These are phyloP conservation scores for Glycine soja DNA, from an alignment of 306 rosid species.

Conservation along the genomic window DNA sequence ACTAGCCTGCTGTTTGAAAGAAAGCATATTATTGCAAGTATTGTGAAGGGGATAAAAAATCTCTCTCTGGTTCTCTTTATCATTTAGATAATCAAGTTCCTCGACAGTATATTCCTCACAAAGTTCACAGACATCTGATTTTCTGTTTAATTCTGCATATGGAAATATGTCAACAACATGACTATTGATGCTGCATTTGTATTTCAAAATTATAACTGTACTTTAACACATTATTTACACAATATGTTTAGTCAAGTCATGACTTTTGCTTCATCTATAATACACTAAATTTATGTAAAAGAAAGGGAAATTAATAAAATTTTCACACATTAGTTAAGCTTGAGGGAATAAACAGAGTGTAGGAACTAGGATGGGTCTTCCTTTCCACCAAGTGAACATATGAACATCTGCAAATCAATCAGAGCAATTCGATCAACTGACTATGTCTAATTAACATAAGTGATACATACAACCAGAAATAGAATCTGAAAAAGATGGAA, in stretches of 20 bases:
- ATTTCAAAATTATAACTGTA: too few species aligned
- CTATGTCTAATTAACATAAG: too few species aligned
- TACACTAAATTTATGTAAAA: too few species aligned
- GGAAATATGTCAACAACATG: conserved; percentile 36
- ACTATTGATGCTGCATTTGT: too few species aligned
- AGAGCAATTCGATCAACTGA: too few species aligned
- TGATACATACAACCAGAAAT: too few species aligned
- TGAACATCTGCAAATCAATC: too few species aligned
- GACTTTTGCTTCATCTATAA: conserved; percentile 18
- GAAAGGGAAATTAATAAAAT: not conserved
- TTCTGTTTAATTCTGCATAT: conserved; percentile 51
- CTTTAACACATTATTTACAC: not conserved
- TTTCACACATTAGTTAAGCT: not conserved
- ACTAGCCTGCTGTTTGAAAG: conserved; percentile 63
- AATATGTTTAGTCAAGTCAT: conserved; percentile 7
- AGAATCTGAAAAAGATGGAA: too few species aligned
- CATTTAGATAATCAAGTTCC: conserved; percentile 68
- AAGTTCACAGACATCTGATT: conserved; percentile 65
- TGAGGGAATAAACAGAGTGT: too few species aligned
- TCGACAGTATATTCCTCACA: conserved; percentile 73
- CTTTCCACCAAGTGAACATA: not conserved
- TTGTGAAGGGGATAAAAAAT: conserved; percentile 58
- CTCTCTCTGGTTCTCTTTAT: conserved; percentile 67
- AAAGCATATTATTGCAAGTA: conserved; percentile 51
- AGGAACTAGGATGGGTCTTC: not conserved